Conservation (phyloP, 2,329 filamentous ascomycete genomes). For the Talaromyces sp. region DNA sequence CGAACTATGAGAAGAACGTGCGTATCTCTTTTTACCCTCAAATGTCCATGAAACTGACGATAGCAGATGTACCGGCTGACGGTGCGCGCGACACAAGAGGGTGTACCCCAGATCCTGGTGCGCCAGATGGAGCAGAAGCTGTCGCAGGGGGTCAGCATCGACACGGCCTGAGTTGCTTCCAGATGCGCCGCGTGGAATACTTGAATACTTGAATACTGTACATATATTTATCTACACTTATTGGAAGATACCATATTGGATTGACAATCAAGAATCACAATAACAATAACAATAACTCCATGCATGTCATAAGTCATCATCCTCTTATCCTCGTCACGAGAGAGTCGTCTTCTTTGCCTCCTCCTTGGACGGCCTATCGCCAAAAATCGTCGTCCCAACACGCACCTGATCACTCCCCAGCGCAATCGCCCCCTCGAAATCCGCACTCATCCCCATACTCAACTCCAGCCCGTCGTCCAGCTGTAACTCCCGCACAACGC, state of each 20-base stretch:
- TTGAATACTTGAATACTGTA: background rate
- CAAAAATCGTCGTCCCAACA: constrained; percentile 92
- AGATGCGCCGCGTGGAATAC: background rate
- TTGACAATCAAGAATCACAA: background rate
- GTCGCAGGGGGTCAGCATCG: constrained; percentile 43
- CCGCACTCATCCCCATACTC: constrained; percentile 98
- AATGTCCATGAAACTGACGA: constrained; percentile 11
- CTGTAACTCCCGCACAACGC: constrained; percentile 59
- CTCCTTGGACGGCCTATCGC: constrained; percentile 69
- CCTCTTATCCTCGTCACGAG: background rate
- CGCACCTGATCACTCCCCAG: constrained; percentile 86
- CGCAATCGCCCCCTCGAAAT: constrained; percentile 82
- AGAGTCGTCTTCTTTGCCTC: constrained; percentile 52
- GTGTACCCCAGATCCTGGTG: constrained; percentile 71
- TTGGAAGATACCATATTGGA: background rate
- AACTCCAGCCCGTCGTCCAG: constrained; percentile 63
- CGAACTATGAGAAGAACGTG: constrained; percentile 88
- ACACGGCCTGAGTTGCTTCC: background rate
- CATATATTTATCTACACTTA: background rate
- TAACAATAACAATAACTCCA: background rate
- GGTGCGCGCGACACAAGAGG: constrained; percentile 87
- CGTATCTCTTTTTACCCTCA: constrained; percentile 27
- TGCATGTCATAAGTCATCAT: background rate
- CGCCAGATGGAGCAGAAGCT: constrained; percentile 85
- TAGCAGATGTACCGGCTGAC: constrained; percentile 89